Conservation (phyloP, 75 land plant genomes). For the Pinus albicaulis region DNA sequence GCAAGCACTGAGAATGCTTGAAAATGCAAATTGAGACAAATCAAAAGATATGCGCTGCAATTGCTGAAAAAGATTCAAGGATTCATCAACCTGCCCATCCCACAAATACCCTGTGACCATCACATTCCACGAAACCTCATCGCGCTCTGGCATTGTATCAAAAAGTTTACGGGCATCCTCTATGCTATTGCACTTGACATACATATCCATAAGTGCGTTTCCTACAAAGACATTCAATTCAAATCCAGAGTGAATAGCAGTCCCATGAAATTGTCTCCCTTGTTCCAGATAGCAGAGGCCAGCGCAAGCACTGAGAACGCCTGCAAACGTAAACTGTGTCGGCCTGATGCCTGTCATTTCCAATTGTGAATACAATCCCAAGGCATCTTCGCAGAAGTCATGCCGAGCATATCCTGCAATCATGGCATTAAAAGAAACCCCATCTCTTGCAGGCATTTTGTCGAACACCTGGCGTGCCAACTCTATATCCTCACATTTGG, state of each 20-base stretch:
- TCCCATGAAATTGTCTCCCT: constrained; percentile 44
- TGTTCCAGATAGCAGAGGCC: constrained; percentile 21
- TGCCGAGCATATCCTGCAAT: constrained; percentile 42
- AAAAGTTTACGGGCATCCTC: constrained; percentile 37
- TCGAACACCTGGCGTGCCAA: constrained; percentile 32
- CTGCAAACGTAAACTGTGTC: constrained; percentile 59
- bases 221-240: constrained; percentile 46
- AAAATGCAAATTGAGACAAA: constrained; percentile 34
- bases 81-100: constrained; percentile 34
- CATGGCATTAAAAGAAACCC: constrained; percentile 48
- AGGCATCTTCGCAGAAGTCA: constrained; percentile 28
- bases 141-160: constrained; percentile 41
- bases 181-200: constrained; percentile 47
- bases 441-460: constrained; percentile 28
- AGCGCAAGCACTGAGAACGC: constrained; percentile 39
- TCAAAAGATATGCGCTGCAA: constrained; percentile 29
- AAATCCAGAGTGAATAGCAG: constrained; percentile 27
- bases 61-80: constrained; percentile 35
- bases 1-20: constrained; percentile 51
- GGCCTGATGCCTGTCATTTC: constrained; percentile 31
- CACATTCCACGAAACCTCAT: constrained; percentile 63
- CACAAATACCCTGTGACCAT: constrained; percentile 44
- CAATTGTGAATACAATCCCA: constrained; percentile 43
- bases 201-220: constrained; percentile 60
- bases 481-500: constrained; percentile 31